Conservation (phyloP, 2,329 filamentous ascomycete species). For the Fusarium duplospermum region DNA sequence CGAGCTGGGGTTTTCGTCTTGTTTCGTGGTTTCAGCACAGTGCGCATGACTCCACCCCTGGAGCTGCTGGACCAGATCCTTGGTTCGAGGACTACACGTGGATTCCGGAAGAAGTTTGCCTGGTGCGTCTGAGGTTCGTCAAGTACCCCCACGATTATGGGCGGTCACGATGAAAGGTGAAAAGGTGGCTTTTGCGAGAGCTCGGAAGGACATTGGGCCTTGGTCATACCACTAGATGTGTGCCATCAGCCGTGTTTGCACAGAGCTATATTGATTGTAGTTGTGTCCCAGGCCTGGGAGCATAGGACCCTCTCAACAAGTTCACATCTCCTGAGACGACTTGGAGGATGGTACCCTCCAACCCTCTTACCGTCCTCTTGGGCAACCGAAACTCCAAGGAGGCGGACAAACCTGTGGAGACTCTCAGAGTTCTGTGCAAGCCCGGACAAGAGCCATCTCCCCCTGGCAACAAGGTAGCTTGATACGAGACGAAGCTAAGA, state of each 20-base stretch:
- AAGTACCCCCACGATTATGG: not conserved
- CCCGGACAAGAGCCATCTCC: not conserved
- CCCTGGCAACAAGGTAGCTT: slow-evolving; percentile 9
- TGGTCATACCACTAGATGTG: not conserved
- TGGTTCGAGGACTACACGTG: slow-evolving; percentile 11
- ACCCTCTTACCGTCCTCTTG: slow-evolving; percentile 12
- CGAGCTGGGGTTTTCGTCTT: not conserved
- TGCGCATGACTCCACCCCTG: slow-evolving; percentile 12
- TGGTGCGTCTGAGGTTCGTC: not conserved
- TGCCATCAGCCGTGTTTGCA: not conserved
- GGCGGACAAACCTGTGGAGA: slow-evolving; percentile 18
- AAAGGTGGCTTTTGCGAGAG: not conserved
- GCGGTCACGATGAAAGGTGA: not conserved
- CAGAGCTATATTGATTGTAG: not conserved
- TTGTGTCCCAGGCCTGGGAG: not conserved
- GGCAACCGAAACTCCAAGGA: slow-evolving; percentile 4
- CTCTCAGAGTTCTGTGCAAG: slow-evolving; percentile 8
- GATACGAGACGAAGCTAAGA: slow-evolving; percentile 30
- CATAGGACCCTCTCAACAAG: not conserved
- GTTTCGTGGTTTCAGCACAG: slow-evolving; percentile 13
- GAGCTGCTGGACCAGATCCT: slow-evolving; percentile 12
- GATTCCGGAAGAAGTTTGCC: not conserved
- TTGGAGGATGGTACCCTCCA: not conserved
- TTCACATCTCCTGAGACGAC: not conserved
- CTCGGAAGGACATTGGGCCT: not conserved